A percentile compares a stretch with the other conserved stretches of the same genome.
Evolutionary conservation across 2,329 filamentous ascomycete genomes (phyloP).

Genomic region (Penicillium sp.): DNA sequence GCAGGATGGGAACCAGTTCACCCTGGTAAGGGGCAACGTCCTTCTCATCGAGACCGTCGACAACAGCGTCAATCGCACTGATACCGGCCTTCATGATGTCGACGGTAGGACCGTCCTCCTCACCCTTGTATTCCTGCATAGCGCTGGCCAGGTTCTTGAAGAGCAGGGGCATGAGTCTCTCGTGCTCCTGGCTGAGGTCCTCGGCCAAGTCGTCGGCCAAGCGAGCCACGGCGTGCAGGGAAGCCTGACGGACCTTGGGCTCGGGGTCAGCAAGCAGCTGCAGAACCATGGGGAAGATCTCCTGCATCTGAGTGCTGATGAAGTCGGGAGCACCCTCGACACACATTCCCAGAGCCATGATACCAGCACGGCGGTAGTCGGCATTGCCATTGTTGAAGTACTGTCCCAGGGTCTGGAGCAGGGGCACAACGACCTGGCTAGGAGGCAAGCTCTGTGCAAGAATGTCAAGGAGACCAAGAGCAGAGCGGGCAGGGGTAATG

Average conservation of each 20-base stretch:
- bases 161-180: conserved; percentile 70
- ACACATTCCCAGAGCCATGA: conserved; percentile 83
- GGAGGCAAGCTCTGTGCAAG: conserved; percentile 81
- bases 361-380: conserved; percentile 77
- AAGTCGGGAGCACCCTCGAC: conserved; percentile 97
- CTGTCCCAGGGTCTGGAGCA: conserved; percentile 74
- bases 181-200: conserved; percentile 77
- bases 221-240: conserved; percentile 77
- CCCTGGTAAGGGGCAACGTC: conserved; percentile 74
- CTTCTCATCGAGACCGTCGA: conserved; percentile 66
- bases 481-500: conserved; percentile 72
- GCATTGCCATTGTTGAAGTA: conserved; percentile 69
- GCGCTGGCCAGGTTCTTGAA: conserved; percentile 83
- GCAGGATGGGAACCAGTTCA: conserved; percentile 75
- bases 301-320: conserved; percentile 80
- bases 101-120: conserved; percentile 63
- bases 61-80: conserved; percentile 81
- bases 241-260: conserved; percentile 72
- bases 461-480: conserved; percentile 78
- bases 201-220: conserved; percentile 89
- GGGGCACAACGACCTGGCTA: conserved; percentile 84
- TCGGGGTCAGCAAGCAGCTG: conserved; percentile 73
- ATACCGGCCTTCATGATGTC: conserved; percentile 84
- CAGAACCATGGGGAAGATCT: conserved; percentile 76
- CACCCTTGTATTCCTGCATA: conserved; percentile 55